Conservation (phyloP, 352 stramenopile genomes). For the Globisporangium spinosum region DNA sequence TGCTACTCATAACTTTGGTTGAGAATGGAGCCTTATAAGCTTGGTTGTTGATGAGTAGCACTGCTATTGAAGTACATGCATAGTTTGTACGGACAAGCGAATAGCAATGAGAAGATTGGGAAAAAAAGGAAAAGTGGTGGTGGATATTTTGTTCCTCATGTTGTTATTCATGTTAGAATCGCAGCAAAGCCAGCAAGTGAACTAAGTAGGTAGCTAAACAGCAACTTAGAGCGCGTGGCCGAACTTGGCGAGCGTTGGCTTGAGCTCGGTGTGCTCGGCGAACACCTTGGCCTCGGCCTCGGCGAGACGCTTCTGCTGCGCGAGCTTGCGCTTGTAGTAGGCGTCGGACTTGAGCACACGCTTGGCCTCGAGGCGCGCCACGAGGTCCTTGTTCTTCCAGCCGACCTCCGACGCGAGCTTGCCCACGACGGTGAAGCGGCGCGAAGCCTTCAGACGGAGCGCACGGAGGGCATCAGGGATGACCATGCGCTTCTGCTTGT, state of each 20-base stretch:
- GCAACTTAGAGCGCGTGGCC: conserved; percentile 68
- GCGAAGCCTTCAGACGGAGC: conserved; percentile 92
- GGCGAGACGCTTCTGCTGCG: conserved; percentile 86
- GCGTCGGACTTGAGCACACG: conserved; percentile 93
- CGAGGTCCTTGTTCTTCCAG: conserved; percentile 96
- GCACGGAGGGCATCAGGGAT: conserved; percentile 95
- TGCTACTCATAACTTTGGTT: neutral
- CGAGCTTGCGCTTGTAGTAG: conserved; percentile 97
- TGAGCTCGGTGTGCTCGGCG: conserved; percentile 79
- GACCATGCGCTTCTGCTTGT: conserved; percentile 99
- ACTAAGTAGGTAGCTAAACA: conserved; percentile 10
- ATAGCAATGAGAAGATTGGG: neutral
- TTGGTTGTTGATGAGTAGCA: neutral
- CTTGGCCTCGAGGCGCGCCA: conserved; percentile 93
- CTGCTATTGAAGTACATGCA: neutral
- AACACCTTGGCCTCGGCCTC: conserved; percentile 90
- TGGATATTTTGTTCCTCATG: conserved; percentile 14
- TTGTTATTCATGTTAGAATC: conserved; percentile 13
- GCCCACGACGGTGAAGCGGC: conserved; percentile 95
- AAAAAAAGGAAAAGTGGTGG: neutral
- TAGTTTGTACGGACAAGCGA: no score
- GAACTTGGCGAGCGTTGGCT: conserved; percentile 80
- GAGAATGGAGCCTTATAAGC: neutral
- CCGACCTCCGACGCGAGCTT: conserved; percentile 94
- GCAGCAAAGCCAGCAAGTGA: conserved; percentile 17